Evolutionary conservation across 139 green algal species (phyloP).

Genomic region (Chloropicon primus): DNA sequence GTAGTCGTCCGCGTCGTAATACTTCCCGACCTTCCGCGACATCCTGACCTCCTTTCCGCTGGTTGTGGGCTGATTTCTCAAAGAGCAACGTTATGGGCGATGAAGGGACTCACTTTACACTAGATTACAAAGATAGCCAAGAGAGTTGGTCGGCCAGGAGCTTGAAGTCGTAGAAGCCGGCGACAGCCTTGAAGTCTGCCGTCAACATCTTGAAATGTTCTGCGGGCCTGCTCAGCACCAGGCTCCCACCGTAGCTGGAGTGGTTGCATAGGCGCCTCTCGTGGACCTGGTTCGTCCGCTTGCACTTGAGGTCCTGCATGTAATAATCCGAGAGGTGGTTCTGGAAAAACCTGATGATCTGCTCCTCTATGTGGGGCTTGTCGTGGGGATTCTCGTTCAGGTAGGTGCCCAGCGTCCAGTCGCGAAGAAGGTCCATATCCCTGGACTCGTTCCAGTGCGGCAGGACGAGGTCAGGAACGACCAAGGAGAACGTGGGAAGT

Average conservation of each 20-base stretch:
- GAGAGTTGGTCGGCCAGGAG: not conserved
- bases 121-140: too few species aligned
- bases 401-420: not conserved
- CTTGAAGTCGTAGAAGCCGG: too few species aligned
- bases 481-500: not conserved
- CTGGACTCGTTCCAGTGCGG: not conserved
- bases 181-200: not conserved
- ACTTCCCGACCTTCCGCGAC: not conserved
- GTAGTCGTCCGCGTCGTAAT: not conserved
- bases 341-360: not conserved
- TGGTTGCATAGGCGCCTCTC: not conserved
- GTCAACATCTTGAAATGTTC: not conserved
- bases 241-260: not conserved
- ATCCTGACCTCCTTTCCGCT: not conserved
- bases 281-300: not conserved
- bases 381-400: not conserved
- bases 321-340: not conserved
- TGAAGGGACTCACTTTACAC: too few species aligned
- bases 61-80: too few species aligned
- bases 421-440: not conserved
- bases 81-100: too few species aligned
- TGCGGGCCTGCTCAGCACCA: not conserved
- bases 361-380: not conserved
- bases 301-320: not conserved
- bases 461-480: not conserved